phyloP scores from a whole-genome alignment of 2,329 filamentous ascomycete genomes.

The Xylariales sp. region DNA sequence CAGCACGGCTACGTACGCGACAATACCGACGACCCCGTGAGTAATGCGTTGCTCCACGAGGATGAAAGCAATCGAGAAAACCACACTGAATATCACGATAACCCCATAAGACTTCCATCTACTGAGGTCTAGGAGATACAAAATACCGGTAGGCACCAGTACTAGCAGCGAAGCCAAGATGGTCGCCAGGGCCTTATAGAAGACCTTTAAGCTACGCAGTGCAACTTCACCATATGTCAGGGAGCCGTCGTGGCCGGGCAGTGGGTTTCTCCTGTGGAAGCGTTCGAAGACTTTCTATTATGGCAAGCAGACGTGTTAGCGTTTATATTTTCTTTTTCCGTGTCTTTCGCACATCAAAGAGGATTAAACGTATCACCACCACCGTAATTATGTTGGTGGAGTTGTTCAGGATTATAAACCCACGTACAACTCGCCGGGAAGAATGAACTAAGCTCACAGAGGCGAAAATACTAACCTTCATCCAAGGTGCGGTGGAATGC shows the following conservation, averaged over 20 bases:
- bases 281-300: slow-evolving; percentile 4
- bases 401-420: background rate
- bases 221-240: slow-evolving; percentile 7
- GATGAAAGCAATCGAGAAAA: slow-evolving; percentile 33
- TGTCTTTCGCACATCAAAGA: background rate
- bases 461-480: slow-evolving; percentile 27
- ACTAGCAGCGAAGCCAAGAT: slow-evolving; percentile 25
- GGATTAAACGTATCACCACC: background rate
- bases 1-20: slow-evolving; percentile 40
- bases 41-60: slow-evolving; percentile 32
- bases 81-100: slow-evolving; percentile 23
- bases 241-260: background rate
- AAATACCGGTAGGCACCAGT: slow-evolving; percentile 33
- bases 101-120: slow-evolving; percentile 25
- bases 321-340: background rate
- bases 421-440: background rate
- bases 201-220: background rate
- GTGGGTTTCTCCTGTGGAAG: background rate
- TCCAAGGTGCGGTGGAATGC: slow-evolving; percentile 19
- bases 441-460: slow-evolving; percentile 10
- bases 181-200: slow-evolving; percentile 2
- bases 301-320: background rate
- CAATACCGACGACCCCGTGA: slow-evolving; percentile 33
- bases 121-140: slow-evolving; percentile 31
- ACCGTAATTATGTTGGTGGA: background rate